Conservation (phyloP, 257 asterid genomes). For the Solanum etuberosum region DNA sequence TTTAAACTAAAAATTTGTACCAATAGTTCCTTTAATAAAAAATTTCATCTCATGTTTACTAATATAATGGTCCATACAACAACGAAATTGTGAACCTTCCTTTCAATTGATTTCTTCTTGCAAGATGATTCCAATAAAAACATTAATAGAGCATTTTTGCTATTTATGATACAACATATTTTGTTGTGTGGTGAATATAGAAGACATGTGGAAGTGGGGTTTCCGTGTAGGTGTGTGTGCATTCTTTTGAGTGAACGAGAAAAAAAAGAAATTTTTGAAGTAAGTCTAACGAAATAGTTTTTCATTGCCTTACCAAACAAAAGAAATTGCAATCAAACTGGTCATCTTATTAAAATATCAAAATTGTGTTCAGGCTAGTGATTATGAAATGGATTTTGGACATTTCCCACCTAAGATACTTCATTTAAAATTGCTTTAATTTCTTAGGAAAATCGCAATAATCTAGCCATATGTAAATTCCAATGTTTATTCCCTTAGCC, state of each 20-base stretch:
- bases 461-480: no score
- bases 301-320: no score
- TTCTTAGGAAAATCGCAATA: no score
- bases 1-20: no score
- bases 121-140: background rate
- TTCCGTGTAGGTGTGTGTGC: background rate
- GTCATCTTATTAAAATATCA: no score
- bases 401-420: background rate
- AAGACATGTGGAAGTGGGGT: background rate
- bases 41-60: background rate
- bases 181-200: background rate
- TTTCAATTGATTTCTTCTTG: slow-evolving; percentile 13
- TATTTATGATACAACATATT: background rate
- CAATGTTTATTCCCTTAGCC: no score
- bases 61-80: slow-evolving; percentile 26
- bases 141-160: background rate
- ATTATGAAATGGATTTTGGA: no score
- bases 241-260: background rate
- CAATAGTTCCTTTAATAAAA: background rate
- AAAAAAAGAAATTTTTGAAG: background rate
- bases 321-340: no score
- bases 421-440: background rate
- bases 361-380: background rate
- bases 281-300: no score
- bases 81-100: slow-evolving; percentile 32